A percentile compares a stretch with the other conserved stretches of the same genome.
Evolutionary conservation across 2,329 filamentous ascomycete species (phyloP).

Genomic region (Zymoseptoria ardabiliae): DNA sequence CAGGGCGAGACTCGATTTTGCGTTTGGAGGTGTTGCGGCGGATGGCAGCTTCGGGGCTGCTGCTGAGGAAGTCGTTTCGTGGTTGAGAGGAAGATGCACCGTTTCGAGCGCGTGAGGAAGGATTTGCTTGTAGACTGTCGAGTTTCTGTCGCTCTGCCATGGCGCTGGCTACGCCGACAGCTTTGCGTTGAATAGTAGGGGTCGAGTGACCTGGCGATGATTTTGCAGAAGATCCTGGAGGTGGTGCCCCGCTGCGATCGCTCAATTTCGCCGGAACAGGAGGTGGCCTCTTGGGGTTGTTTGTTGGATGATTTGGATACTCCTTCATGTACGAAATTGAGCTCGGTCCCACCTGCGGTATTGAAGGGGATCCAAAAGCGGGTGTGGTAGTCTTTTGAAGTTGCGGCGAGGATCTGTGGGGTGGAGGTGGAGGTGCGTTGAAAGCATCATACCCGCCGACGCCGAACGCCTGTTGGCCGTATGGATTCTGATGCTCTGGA

Average conservation of each 20-base stretch:
- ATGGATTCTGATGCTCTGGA: slow-evolving; percentile 26
- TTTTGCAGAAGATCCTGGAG: neutral
- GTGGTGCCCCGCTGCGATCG: slow-evolving; percentile 5
- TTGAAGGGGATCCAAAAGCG: slow-evolving; percentile 4
- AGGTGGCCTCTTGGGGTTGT: slow-evolving; percentile 20
- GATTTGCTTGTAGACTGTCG: slow-evolving; percentile 21
- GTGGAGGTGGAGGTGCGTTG: slow-evolving; percentile 21
- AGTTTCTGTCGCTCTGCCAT: slow-evolving; percentile 27
- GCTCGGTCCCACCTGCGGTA: slow-evolving; percentile 17
- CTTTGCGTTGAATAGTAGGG: slow-evolving; percentile 29
- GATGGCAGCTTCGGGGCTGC: slow-evolving; percentile 15
- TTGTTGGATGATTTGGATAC: slow-evolving; percentile 36
- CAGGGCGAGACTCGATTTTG: slow-evolving; percentile 17
- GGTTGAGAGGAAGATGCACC: slow-evolving; percentile 8
- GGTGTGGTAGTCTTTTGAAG: slow-evolving; percentile 4
- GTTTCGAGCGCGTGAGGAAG: slow-evolving; percentile 9
- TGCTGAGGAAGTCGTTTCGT: slow-evolving; percentile 4
- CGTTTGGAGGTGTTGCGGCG: slow-evolving; percentile 18
- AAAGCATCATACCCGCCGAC: slow-evolving; percentile 22
- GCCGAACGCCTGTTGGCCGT: slow-evolving; percentile 18
- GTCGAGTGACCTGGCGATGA: slow-evolving; percentile 2
- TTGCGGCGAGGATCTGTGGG: slow-evolving; percentile 14
- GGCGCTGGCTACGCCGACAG: slow-evolving; percentile 30
- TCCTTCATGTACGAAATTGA: slow-evolving; percentile 42
- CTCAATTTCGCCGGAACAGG: slow-evolving; percentile 18